Evolutionary conservation across 768 basidiomycete species (phyloP), one percentile per base, ranked within the genome.

Genomic region (Mycena chlorophos): DNA sequence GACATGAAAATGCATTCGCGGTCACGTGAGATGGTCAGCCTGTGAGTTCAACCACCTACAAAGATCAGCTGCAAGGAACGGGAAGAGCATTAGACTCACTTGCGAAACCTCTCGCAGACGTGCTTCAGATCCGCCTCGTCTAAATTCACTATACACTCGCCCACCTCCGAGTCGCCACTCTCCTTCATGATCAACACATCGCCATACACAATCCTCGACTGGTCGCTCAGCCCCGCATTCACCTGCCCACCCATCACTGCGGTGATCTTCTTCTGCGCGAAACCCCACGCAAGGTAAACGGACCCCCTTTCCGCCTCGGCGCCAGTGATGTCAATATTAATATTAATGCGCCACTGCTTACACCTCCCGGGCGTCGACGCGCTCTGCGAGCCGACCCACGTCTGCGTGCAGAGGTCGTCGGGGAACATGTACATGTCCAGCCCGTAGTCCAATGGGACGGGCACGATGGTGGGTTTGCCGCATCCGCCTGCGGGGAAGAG

Each of bases 261-360:
- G 12, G 49, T 25, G 13, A 47, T 4, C n/a, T 58, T 4, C n/a
- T 58, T 58, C 25, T 58, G 52, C 17, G 49, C 34, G 20, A 12
- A 47, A 2, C 49, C 52, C 19, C 26, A 54, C 17, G 42, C 49
- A 30, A 50, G 48, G 26, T 50, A 58, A 25, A 58, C 52, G 3
- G 40, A 12, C 17, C 52, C 47, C 26, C 40, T 42, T 13, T 49
- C 51, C 4, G 39, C 52, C 10, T 57, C 51, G 51, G n/a, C n/a
- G n/a, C n/a, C n/a, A n/a, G n/a, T n/a, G n/a, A n/a, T n/a, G n/a
- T n/a, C n/a, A n/a, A n/a, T n/a, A n/a, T n/a, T n/a, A n/a, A n/a
- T n/a, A n/a, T n/a, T n/a, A n/a, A 57, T 57, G 22, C 56, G 51
- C 56, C 56, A 57, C 13, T 46, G 56, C 40, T 50, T 57, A 25